Evolutionary conservation across 2,329 filamentous ascomycete genomes (phyloP).

Genomic region (Aspergillus fischeri): DNA sequence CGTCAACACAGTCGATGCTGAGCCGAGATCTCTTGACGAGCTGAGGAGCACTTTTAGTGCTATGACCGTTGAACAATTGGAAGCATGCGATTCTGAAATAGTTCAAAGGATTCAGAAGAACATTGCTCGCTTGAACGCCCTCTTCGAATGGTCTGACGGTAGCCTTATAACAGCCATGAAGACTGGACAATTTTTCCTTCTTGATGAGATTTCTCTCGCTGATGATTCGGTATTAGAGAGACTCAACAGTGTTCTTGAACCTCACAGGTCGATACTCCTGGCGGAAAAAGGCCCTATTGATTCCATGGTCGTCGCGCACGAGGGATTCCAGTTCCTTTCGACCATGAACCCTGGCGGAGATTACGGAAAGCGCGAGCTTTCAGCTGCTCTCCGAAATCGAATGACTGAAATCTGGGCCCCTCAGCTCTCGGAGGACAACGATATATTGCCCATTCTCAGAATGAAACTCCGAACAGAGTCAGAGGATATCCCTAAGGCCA

Average conservation of each 20-base stretch:
- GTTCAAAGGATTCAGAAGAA: conserved; percentile 42
- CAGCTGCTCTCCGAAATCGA: conserved; percentile 87
- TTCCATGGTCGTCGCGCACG: conserved; percentile 68
- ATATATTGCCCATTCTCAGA: conserved; percentile 80
- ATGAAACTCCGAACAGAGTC: conserved; percentile 63
- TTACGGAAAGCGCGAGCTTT: conserved; percentile 96
- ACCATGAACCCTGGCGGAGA: conserved; percentile 99
- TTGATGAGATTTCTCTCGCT: conserved; percentile 96
- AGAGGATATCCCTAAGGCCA: conserved; percentile 58
- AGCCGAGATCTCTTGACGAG: conserved; percentile 47
- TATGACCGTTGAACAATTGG: conserved; percentile 44
- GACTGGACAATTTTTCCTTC: conserved; percentile 79
- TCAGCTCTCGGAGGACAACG: conserved; percentile 74
- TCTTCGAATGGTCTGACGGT: conserved; percentile 97
- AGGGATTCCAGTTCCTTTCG: conserved; percentile 91
- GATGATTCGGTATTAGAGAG: conserved; percentile 96
- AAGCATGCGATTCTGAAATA: conserved; percentile 47
- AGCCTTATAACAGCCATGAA: conserved; percentile 93
- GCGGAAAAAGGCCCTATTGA: conserved; percentile 90
- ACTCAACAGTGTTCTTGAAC: conserved; percentile 92
- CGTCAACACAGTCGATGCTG: conserved; percentile 30
- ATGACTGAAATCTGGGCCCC: conserved; percentile 99
- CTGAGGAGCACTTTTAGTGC: conserved; percentile 58
- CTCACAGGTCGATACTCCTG: conserved; percentile 76
- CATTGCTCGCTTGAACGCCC: conserved; percentile 66